Evolutionary conservation across 2,329 filamentous ascomycete genomes (phyloP).

Genomic region (Fusarium austroafricanum): DNA sequence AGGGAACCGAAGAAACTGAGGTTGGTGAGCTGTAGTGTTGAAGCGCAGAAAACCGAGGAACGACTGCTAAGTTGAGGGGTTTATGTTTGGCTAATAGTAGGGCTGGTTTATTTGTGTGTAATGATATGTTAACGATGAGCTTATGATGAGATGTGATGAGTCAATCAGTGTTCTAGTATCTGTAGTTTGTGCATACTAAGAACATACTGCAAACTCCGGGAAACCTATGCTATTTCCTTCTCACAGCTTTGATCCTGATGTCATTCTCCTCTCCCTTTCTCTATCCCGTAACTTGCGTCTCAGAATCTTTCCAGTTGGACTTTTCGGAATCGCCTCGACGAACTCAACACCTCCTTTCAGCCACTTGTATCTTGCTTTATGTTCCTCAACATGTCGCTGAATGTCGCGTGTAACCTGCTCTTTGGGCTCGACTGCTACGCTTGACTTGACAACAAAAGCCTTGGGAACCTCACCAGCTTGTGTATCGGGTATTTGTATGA

Average conservation of each 20-base stretch:
- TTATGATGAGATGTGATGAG: not conserved
- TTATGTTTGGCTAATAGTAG: too few relatives aligned
- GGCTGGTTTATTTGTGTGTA: accelerated
- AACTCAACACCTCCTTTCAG: constrained; percentile 72
- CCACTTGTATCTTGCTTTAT: constrained; percentile 76
- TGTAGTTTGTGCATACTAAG: too few relatives aligned
- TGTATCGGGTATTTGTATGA: constrained; percentile 76
- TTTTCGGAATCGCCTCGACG: constrained; percentile 75
- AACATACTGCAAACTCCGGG: too few relatives aligned
- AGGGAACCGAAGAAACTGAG: not conserved
- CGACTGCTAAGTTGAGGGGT: accelerated
- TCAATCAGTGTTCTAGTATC: too few relatives aligned
- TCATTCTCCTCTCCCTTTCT: not conserved
- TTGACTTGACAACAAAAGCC: constrained; percentile 67
- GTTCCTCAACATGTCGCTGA: constrained; percentile 69
- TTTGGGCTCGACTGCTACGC: constrained; percentile 58
- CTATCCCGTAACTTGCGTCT: constrained; percentile 10
- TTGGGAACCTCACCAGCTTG: constrained; percentile 71
- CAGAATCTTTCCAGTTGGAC: constrained; percentile 76
- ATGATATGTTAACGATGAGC: not conserved
- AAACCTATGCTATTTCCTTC: too few relatives aligned
- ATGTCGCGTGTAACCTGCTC: constrained; percentile 62
- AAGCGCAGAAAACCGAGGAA: too few relatives aligned
- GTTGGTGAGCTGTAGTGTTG: not conserved
- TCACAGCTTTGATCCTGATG: not conserved